These are phyloP conservation scores for Xylariaceae sp. DNA, from an alignment of 2,329 filamentous ascomycete species.

Conservation along the genomic window DNA sequence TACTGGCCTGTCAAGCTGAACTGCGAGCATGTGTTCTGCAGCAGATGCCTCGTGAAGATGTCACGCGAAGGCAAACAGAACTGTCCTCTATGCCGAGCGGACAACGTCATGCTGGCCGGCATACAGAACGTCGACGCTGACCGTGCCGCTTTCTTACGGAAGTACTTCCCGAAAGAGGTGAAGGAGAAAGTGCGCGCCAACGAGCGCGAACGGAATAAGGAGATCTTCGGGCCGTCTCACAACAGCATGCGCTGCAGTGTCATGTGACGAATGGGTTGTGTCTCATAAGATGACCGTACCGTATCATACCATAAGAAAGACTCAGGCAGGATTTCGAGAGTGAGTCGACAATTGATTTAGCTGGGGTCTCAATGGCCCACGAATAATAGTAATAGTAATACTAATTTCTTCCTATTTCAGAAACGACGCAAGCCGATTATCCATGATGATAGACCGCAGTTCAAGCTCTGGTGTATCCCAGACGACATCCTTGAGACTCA, in stretches of 20 bases:
- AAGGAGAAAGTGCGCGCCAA: conserved; percentile 65
- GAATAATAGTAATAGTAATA: not conserved
- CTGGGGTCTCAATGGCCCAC: not conserved
- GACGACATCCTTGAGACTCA: conserved; percentile 34
- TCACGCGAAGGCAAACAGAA: conserved; percentile 62
- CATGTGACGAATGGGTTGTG: conserved; percentile 42
- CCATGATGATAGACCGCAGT: conserved; percentile 23
- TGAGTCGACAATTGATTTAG: not conserved
- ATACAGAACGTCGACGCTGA: conserved; percentile 65
- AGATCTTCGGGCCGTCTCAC: conserved; percentile 65
- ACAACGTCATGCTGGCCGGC: conserved; percentile 66
- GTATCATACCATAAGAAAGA: not conserved
- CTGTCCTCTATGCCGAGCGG: conserved; percentile 71
- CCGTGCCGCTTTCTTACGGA: conserved; percentile 63
- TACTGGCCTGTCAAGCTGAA: conserved; percentile 74
- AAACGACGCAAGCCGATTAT: conserved; percentile 23
- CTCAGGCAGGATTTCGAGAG: not conserved
- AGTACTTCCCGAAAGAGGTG: conserved; percentile 68
- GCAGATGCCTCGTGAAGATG: conserved; percentile 74
- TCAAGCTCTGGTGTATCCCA: conserved; percentile 36
- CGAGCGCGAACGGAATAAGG: conserved; percentile 67
- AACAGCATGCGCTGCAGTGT: conserved; percentile 53
- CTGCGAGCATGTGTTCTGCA: conserved; percentile 77
- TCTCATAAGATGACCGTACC: not conserved
- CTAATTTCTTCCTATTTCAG: not conserved